Evolutionary conservation across 2,329 filamentous ascomycete species (phyloP).

Genomic region (Phialophora expanda): DNA sequence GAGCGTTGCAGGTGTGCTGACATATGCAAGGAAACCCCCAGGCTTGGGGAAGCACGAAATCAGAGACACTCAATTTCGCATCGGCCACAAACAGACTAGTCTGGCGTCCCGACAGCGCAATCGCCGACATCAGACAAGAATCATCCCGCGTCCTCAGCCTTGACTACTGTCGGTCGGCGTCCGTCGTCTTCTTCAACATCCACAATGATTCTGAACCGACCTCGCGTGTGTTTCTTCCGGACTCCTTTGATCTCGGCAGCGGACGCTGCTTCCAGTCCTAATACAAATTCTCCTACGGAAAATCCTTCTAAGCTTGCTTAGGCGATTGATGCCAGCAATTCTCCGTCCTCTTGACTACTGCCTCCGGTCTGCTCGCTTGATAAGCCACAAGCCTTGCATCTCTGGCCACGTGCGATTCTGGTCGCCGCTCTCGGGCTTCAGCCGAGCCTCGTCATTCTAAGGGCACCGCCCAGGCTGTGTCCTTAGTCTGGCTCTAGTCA

Average conservation of each 20-base stretch:
- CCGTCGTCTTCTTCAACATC: not conserved
- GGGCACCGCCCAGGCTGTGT: not conserved
- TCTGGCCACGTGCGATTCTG: conserved; percentile 7
- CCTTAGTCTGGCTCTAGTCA: not conserved
- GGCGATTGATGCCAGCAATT: conserved; percentile 15
- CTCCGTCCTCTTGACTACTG: conserved; percentile 12
- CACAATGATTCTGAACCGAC: conserved; percentile 12
- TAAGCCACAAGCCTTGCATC: conserved; percentile 2
- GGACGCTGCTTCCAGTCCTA: conserved; percentile 5
- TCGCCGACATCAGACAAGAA: not conserved
- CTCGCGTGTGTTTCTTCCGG: conserved; percentile 15
- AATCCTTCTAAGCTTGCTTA: conserved; percentile 1
- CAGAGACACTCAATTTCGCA: conserved; percentile 35
- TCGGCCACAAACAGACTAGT: conserved; percentile 6
- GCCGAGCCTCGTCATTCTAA: conserved; percentile 7
- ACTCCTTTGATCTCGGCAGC: conserved; percentile 21
- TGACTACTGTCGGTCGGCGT: conserved; percentile 6
- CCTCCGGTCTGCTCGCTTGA: conserved; percentile 16
- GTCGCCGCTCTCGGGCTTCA: conserved; percentile 22
- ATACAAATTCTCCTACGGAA: not conserved
- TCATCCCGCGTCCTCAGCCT: not conserved
- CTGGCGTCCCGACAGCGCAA: not conserved
- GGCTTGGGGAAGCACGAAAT: conserved; percentile 28
- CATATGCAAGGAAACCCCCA: conserved; percentile 17
- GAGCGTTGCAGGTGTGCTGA: conserved; percentile 15